Evolutionary conservation across 192 early-diverging fungal species (phyloP), one percentile per base, ranked within the genome.

Genomic region (Thoreauomyces humboldtii): DNA sequence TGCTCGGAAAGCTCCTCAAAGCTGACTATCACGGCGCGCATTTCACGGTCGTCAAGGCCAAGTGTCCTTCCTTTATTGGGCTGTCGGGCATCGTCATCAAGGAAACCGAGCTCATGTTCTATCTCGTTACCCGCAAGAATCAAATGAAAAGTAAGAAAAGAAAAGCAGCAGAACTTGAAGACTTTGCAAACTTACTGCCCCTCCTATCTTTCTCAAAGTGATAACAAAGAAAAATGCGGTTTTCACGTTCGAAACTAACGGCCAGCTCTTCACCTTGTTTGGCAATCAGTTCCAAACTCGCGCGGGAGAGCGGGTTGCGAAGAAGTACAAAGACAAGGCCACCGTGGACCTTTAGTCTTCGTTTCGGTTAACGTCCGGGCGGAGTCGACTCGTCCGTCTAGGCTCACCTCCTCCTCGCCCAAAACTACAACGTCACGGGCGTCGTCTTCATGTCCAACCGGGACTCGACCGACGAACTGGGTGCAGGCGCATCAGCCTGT

Each of bases 391-490:
- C 92, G 0, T 89, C 88, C 63, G 90, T 96, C 17, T 83, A 88
- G 9, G 93, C 93, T 0, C 69, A 88, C 28, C 71, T 98, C 14
- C 72, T 98, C 0, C 74, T 87, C 34, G 61, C 74, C 17, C 78
- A 83, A 29, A 80, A 78, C n/a, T 64, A 78, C 59, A 48, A 83
- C 14, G 86, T 95, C 0, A 78, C 87, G 36, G 96, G 83, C 0
- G 9, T n/a, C n/a, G 73, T 95, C 12, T 96, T 90, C 67, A 96
- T 98, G 96, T 87, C 85, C 59, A 98, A 96, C 73, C 96, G 96
- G 96, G 94, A 96, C 63, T 82, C 84, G 2, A 73, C 77, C 0
- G 93, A 96, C 61, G 92, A 95, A 61, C 29, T 54, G 17, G 90
- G 86, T 27, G 76, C 80, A 2, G n/a, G n/a, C n/a, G n/a, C n/a